A percentile compares a stretch with the other conserved stretches of the same genome.
phyloP scores from a whole-genome alignment of 139 green algal genomes.

The Chlamydomonas incerta region DNA sequence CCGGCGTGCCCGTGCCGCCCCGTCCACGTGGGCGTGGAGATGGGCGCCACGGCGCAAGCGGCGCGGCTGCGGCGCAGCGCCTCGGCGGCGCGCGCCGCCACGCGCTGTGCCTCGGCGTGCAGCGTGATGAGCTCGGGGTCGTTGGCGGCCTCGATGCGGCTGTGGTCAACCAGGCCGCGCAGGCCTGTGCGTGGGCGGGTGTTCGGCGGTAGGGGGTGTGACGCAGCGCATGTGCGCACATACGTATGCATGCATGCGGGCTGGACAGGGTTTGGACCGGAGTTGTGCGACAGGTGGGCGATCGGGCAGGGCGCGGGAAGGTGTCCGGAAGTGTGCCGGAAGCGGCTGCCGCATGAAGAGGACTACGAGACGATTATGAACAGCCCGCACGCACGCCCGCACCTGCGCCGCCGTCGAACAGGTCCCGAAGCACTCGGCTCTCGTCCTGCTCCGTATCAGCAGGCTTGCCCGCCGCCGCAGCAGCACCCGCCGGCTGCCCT shows the following conservation, averaged over 20 bases:
- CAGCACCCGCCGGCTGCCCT: neutral
- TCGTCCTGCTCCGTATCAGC: constrained; percentile 65
- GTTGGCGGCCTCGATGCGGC: constrained; percentile 82
- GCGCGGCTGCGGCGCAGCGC: constrained; percentile 73
- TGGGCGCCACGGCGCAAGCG: constrained; percentile 48
- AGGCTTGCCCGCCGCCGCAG: neutral
- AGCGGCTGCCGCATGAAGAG: too few relatives aligned
- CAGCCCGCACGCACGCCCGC: too few relatives aligned
- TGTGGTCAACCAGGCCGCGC: constrained; percentile 86
- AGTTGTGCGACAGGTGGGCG: too few relatives aligned
- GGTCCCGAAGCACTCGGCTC: constrained; percentile 79
- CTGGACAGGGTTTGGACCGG: too few relatives aligned
- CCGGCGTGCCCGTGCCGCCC: constrained; percentile 77
- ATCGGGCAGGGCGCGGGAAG: too few relatives aligned
- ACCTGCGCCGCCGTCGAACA: constrained; percentile 88
- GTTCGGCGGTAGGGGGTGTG: too few relatives aligned
- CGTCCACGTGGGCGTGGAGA: constrained; percentile 92
- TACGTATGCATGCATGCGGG: too few relatives aligned
- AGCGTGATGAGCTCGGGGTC: constrained; percentile 59
- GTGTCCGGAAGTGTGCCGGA: too few relatives aligned
- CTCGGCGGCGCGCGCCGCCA: constrained; percentile 66
- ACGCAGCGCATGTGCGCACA: too few relatives aligned
- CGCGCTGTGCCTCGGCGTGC: constrained; percentile 68
- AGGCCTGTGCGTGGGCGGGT: constrained; percentile 38
- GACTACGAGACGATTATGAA: too few relatives aligned